Conservation (phyloP, 2,329 filamentous ascomycete genomes). For the Verticillium albo-atrum region DNA sequence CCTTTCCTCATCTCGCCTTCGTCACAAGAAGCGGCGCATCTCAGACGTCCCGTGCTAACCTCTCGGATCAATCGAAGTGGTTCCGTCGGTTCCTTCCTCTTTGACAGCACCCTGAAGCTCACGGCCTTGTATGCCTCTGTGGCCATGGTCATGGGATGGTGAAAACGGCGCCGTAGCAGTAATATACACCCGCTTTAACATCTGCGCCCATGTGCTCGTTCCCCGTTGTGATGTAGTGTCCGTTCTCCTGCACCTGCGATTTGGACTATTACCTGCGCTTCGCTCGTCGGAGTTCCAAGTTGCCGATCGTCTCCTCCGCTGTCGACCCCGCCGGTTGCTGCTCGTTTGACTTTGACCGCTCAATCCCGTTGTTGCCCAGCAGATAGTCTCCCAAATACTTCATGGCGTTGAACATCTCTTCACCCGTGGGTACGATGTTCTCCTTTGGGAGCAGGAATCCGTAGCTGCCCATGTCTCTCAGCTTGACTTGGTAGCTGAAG, state of each 20-base stretch:
- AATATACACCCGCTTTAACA: neutral
- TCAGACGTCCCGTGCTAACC: conserved; percentile 9
- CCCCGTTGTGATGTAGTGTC: neutral
- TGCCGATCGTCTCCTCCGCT: conserved; percentile 1
- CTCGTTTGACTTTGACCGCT: conserved; percentile 23
- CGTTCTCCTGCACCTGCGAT: neutral
- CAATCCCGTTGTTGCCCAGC: conserved; percentile 64
- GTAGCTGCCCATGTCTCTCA: conserved; percentile 89
- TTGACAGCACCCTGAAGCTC: conserved; percentile 33
- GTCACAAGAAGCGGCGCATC: neutral
- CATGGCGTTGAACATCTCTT: conserved; percentile 80
- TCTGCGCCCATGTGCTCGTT: neutral
- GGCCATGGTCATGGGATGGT: conserved; percentile 28
- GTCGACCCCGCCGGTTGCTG: neutral
- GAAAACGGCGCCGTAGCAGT: conserved; percentile 5
- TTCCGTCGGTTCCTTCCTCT: conserved; percentile 25
- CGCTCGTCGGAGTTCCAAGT: conserved; percentile 24
- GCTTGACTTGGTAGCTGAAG: conserved; percentile 90
- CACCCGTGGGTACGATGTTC: conserved; percentile 82
- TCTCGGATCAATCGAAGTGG: conserved; percentile 23
- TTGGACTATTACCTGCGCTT: conserved; percentile 16
- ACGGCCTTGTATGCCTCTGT: conserved; percentile 39
- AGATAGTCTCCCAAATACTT: conserved; percentile 81
- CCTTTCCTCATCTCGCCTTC: neutral
- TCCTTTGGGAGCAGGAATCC: conserved; percentile 86